phyloP scores from a whole-genome alignment of 75 land plant species.

The Larix kaempferi region DNA sequence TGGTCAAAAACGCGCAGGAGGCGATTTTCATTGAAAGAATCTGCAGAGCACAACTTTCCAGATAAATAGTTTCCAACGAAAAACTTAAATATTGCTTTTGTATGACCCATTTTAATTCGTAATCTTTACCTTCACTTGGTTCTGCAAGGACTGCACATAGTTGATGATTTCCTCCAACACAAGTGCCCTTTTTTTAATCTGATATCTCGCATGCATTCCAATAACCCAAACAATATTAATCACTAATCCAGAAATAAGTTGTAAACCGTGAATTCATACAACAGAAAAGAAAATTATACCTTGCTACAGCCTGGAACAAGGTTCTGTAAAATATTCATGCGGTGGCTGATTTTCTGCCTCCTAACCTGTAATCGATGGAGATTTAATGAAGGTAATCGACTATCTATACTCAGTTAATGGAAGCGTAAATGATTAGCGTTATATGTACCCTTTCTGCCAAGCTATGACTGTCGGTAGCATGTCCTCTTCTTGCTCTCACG shows the following conservation, averaged over 20 bases:
- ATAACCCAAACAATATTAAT: too few species aligned
- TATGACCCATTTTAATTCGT: background rate
- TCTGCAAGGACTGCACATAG: slow-evolving; percentile 41
- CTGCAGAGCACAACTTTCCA: slow-evolving; percentile 18
- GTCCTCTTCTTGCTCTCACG: slow-evolving; percentile 88
- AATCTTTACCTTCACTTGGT: slow-evolving; percentile 53
- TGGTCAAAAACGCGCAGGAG: background rate
- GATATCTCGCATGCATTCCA: slow-evolving; percentile 13
- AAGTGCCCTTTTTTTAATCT: slow-evolving; percentile 36
- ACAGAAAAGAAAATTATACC: slow-evolving; percentile 19
- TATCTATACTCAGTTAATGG: too few species aligned
- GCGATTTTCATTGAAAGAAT: slow-evolving; percentile 69
- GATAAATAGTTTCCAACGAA: background rate
- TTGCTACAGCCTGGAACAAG: slow-evolving; percentile 69
- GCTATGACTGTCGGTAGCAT: slow-evolving; percentile 96
- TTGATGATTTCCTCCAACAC: slow-evolving; percentile 44
- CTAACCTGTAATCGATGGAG: slow-evolving; percentile 30
- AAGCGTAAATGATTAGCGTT: too few species aligned
- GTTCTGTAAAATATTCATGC: slow-evolving; percentile 51
- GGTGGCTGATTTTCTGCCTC: slow-evolving; percentile 58
- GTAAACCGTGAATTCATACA: background rate
- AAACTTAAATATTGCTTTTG: background rate
- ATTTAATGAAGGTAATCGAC: too few species aligned
- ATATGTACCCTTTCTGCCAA: slow-evolving; percentile 77
- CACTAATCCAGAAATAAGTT: background rate